Percentiles rank a stretch among this genome's conserved stretches.
Conservation (phyloP, 352 stramenopile species). For the Globisporangium alternatum region DNA sequence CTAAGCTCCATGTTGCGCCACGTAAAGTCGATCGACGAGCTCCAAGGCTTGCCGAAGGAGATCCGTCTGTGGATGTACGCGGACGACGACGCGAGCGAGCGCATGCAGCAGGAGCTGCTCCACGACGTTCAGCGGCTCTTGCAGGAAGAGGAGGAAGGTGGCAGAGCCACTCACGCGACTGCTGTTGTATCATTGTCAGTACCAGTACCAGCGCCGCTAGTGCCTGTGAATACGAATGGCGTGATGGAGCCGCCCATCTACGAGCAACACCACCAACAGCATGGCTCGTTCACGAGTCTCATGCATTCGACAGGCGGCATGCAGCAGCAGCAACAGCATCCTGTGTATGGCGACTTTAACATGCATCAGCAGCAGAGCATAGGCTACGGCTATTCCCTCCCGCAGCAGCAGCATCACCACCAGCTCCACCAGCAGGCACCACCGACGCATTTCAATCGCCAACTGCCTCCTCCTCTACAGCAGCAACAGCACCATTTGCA, state of each 20-base stretch:
- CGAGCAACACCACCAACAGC: constrained; percentile 3
- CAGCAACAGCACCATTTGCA: constrained; percentile 18
- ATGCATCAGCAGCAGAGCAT: background rate
- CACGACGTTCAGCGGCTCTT: constrained; percentile 40
- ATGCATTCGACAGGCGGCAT: constrained; percentile 1
- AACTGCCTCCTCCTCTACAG: constrained; percentile 9
- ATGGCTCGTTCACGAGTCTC: background rate
- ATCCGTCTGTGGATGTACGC: constrained; percentile 36
- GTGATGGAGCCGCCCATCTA: background rate
- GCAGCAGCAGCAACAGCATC: background rate
- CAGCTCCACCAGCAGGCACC: constrained; percentile 7
- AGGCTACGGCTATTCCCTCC: constrained; percentile 1
- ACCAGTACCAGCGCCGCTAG: background rate
- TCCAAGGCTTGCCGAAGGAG: constrained; percentile 35
- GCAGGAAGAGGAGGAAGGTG: constrained; percentile 35
- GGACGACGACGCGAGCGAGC: constrained; percentile 45
- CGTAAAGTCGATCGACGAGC: constrained; percentile 25
- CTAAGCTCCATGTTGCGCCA: constrained; percentile 36
- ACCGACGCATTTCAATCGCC: constrained; percentile 12
- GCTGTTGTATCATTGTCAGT: background rate
- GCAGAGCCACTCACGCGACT: background rate
- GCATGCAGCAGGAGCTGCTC: constrained; percentile 49
- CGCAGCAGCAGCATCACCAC: background rate
- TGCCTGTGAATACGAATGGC: background rate
- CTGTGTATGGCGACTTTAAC: constrained; percentile 2